Evolutionary conservation across 306 rosid species (phyloP), one percentile per base, ranked within the genome.

Genomic region (peach (Prunus persica)): DNA sequence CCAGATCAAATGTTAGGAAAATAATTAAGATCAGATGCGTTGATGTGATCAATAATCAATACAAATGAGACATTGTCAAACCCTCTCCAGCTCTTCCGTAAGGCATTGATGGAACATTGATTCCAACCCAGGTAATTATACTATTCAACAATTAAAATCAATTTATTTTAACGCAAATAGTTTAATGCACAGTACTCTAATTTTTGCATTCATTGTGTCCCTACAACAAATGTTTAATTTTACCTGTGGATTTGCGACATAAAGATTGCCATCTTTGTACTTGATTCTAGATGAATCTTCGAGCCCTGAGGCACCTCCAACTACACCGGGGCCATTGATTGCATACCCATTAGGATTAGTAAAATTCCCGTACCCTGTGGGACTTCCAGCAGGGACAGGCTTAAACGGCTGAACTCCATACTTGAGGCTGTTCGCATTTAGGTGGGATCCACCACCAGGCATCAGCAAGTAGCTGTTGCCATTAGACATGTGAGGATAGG

Each of bases 221-320:
- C 16, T 11, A 34, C 47, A 65, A 25, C 61, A 18, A 10, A 68
- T 28, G 28, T 20, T 73, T 9, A 4, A 25, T 24, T 47, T 74
- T 58, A 96, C 99, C 99, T 92, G 99, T 52, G 98, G 96, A 91
- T 91, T 96, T 45, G 98, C 88, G 45, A 91, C 93, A 76, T 92
- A 96, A 34, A 92, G 90, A 83, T 88, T 89, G 54, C 88, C 90
- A 82, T 92, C 99, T 79, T 92, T 96, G 88, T 89, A 96, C 84
- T 96, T 96, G 70, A 96, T 84, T 74, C 96, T 89, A 69, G 97
- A 92, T 64, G 98, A 89, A 83, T 96, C 99, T 77, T 96, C 99
- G 22, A 92, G 79, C 74, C 86, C 89, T 18, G 92, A 22, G 24
- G 97, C 93, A 79, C 92, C 88, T 49, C 97, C 99, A 75, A 90